Conservation (phyloP, 345 rosid genomes). For the Linum trigynum region DNA sequence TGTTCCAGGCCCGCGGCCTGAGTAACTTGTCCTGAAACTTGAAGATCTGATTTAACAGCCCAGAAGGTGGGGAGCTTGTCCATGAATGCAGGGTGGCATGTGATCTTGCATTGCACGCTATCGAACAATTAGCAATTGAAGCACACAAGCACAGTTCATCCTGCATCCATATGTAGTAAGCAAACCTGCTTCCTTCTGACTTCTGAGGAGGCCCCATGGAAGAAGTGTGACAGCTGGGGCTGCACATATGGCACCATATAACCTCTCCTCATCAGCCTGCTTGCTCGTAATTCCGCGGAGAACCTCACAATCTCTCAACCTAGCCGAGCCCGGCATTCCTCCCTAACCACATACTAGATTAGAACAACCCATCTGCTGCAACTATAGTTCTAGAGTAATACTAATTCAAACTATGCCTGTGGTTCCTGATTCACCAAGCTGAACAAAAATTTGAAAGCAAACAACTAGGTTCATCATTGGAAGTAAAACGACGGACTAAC, state of each 20-base stretch:
- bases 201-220: slow-evolving; percentile 85
- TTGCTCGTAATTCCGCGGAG: slow-evolving; percentile 57
- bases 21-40: slow-evolving; percentile 81
- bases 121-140: slow-evolving; percentile 36
- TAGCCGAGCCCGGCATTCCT: slow-evolving; percentile 95
- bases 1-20: slow-evolving; percentile 95
- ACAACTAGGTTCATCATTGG: not conserved
- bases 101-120: slow-evolving; percentile 59
- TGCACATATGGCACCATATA: slow-evolving; percentile 82
- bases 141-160: not conserved
- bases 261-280: slow-evolving; percentile 65
- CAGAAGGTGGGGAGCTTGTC: slow-evolving; percentile 80
- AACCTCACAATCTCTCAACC: slow-evolving; percentile 65
- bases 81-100: slow-evolving; percentile 83
- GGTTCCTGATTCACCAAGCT: not conserved
- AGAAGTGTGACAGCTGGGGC: slow-evolving; percentile 93
- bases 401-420: not conserved
- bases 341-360: slow-evolving; percentile 37
- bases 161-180: slow-evolving; percentile 2
- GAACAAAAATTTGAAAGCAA: not conserved
- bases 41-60: slow-evolving; percentile 83
- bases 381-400: not conserved
- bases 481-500: slow-evolving; percentile 33
- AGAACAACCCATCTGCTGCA: slow-evolving; percentile 2
- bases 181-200: slow-evolving; percentile 60